Percentiles rank a stretch among this genome's conserved stretches.
These are phyloP conservation scores for Naganishia kalamii DNA, from an alignment of 768 basidiomycete species.

Conservation along the genomic window DNA sequence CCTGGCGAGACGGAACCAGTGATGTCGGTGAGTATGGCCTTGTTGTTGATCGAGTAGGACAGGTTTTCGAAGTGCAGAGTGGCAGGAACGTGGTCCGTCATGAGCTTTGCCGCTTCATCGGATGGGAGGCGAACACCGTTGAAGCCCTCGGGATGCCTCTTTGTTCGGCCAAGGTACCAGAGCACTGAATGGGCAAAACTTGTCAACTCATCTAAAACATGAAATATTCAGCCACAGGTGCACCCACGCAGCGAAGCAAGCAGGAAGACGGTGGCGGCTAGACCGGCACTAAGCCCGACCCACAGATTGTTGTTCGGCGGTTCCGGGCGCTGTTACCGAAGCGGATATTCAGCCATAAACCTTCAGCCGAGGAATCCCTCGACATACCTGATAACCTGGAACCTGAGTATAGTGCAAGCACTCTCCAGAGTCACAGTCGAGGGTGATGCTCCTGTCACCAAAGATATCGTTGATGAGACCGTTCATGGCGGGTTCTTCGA, in stretches of 20 bases:
- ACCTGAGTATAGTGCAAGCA: constrained; percentile 90
- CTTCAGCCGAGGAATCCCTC: neutral
- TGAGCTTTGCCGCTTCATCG: constrained; percentile 71
- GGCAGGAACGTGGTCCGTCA: constrained; percentile 91
- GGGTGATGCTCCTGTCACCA: constrained; percentile 80
- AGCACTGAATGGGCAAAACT: constrained; percentile 52
- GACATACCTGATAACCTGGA: constrained; percentile 74
- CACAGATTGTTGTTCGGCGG: constrained; percentile 76
- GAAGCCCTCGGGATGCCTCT: constrained; percentile 55
- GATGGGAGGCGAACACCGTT: constrained; percentile 56
- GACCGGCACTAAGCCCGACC: constrained; percentile 76
- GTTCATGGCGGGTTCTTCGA: constrained; percentile 97
- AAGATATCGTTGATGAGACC: constrained; percentile 87
- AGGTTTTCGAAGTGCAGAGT: constrained; percentile 83
- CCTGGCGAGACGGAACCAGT: constrained; percentile 80
- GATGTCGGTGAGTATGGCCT: constrained; percentile 69
- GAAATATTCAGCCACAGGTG: neutral
- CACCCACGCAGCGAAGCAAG: constrained; percentile 58
- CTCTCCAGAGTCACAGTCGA: constrained; percentile 82
- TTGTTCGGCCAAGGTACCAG: constrained; percentile 83
- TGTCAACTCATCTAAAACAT: neutral
- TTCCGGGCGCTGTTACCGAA: constrained; percentile 56
- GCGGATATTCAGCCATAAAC: neutral
- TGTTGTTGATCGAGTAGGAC: constrained; percentile 66
- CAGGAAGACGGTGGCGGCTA: constrained; percentile 69